Base-by-base conservation (phyloP, 1,139 yeast genomes). In the Nadsonia commutata region DNA sequence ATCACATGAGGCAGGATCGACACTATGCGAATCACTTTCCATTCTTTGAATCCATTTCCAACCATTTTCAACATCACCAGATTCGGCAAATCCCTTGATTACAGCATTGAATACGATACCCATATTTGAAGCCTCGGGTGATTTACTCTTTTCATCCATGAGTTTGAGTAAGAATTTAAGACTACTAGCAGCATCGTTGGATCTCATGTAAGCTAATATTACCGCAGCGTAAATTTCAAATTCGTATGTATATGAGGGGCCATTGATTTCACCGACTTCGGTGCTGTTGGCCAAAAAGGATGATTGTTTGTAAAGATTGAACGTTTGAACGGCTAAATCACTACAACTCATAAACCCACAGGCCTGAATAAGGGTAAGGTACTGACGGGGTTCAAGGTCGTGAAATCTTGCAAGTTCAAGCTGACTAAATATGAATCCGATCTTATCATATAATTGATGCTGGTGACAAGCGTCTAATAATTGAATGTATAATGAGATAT, bases 1-100 rank as follows among this genome's bases (percentile, higher is more conserved):
- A 2, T 42, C 42, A 3, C 46, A 27, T 11, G 49, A 45, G n/a
- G 57, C 43, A 2, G 50, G 41, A 19, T 49, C 47, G 27, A 55
- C 33, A 16, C 33, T 41, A 16, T 51, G 37, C 3, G 41, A 40
- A 41, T 59, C 61, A 9, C 33, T 22, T 18, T 53, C 56, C n/a
- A 54, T 45, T 20, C 51, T 40, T 40, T 50, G 49, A 21, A 60
- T 49, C 68, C 69, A 65, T 2, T 49, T 48, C 56, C 63, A 56
- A 5, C 64, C 63, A 3, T 60, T 53, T 8, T 47, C 51, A 16
- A 48, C 47, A 11, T 56, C 56, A 1, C 62, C 61, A 13, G 39
- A 22, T 3, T 48, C 18, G 3, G 59, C 55, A 38, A 63, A 59
- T 3, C 64, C 67, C 5, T 45, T 43, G 8, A 59, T 45, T 4